Percentiles rank a stretch among this genome's conserved stretches.
Conservation (phyloP, 1,139 yeast genomes). For the Taphrina betulina region DNA sequence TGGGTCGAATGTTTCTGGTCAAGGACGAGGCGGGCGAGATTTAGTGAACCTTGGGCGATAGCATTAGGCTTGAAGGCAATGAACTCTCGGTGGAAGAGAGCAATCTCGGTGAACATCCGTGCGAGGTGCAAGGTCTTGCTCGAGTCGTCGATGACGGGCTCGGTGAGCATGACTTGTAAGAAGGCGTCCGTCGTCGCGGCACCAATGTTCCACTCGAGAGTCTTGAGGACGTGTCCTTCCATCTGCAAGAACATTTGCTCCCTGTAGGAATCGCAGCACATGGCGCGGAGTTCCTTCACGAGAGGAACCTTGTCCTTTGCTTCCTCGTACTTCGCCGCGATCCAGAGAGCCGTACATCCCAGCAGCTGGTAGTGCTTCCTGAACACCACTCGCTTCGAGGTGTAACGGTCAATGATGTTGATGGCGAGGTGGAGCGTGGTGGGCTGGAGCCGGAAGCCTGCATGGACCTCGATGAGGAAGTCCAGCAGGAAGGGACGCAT, state of each 20-base stretch:
- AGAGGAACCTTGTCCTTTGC: slow-evolving; percentile 82
- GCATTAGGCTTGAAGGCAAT: slow-evolving; percentile 61
- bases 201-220: slow-evolving; percentile 78
- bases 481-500: slow-evolving; percentile 89
- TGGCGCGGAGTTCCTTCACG: slow-evolving; percentile 66
- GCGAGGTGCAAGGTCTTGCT: slow-evolving; percentile 48
- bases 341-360: slow-evolving; percentile 91
- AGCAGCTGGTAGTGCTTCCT: slow-evolving; percentile 89
- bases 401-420: slow-evolving; percentile 82
- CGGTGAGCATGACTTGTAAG: slow-evolving; percentile 42
- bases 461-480: slow-evolving; percentile 77
- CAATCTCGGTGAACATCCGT: slow-evolving; percentile 70
- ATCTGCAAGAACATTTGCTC: slow-evolving; percentile 89
- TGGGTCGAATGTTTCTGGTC: slow-evolving; percentile 32
- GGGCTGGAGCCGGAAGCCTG: slow-evolving; percentile 69
- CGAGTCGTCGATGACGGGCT: slow-evolving; percentile 41
- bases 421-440: slow-evolving; percentile 78
- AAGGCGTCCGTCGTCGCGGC: slow-evolving; percentile 52
- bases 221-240: slow-evolving; percentile 85
- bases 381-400: slow-evolving; percentile 86
- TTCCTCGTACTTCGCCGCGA: slow-evolving; percentile 90
- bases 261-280: slow-evolving; percentile 85
- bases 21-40: slow-evolving; percentile 66
- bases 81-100: slow-evolving; percentile 70
- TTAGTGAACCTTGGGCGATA: slow-evolving; percentile 67